Conservation (phyloP, 2,329 filamentous ascomycete species). For the Cladobotryum protrusum region DNA sequence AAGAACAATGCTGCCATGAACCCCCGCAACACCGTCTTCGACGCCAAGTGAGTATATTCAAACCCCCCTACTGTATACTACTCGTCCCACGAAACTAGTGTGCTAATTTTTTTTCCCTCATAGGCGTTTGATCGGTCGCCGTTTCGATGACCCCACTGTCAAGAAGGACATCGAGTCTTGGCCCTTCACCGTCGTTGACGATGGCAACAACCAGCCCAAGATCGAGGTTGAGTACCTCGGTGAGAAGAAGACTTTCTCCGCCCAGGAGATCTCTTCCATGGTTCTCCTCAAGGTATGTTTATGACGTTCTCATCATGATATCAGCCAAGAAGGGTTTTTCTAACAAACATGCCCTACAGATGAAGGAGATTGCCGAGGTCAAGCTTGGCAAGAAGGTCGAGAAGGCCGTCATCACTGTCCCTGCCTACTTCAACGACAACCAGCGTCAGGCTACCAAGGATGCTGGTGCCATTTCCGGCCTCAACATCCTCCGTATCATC, state of each 20-base stretch:
- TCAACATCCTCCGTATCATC: conserved; percentile 99
- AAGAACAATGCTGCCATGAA: conserved; percentile 99
- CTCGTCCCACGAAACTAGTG: not conserved
- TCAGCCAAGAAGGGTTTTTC: not conserved
- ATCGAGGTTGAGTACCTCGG: conserved; percentile 94
- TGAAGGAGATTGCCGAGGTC: conserved; percentile 98
- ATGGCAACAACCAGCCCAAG: conserved; percentile 78
- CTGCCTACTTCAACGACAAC: conserved; percentile 99
- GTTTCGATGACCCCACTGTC: conserved; percentile 90
- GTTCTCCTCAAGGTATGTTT: conserved; percentile 81
- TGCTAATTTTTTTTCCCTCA: not conserved
- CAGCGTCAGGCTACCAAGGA: conserved; percentile 99
- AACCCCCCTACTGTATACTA: not conserved
- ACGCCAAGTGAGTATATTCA: conserved; percentile 77
- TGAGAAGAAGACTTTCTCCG: conserved; percentile 92
- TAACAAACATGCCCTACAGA: conserved; percentile 47
- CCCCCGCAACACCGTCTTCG: conserved; percentile 96
- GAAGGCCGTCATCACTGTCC: conserved; percentile 98
- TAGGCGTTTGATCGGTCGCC: conserved; percentile 94
- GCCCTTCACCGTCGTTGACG: conserved; percentile 97
- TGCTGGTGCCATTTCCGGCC: conserved; percentile 91
- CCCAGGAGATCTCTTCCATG: conserved; percentile 99
- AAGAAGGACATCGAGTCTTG: conserved; percentile 99
- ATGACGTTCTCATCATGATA: not conserved
- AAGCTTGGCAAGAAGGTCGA: conserved; percentile 99